phyloP scores from a whole-genome alignment of 1,139 yeast genomes.

The Suhomyces terraborum region DNA sequence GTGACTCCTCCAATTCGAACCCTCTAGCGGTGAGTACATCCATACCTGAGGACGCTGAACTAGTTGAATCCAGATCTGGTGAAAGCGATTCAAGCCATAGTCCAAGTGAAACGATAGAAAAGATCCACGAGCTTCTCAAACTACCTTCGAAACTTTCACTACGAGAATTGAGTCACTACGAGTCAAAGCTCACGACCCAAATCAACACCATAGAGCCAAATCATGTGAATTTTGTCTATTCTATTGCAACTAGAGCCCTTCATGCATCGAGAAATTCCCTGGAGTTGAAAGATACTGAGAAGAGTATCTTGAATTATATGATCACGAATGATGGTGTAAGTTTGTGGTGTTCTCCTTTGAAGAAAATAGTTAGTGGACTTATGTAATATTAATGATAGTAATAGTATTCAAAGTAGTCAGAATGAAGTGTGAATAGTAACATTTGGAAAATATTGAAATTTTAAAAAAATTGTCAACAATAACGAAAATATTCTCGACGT shows the following conservation, averaged over 20 bases:
- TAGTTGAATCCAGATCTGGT: no score
- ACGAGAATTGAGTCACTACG: constrained; percentile 41
- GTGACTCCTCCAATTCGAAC: no score
- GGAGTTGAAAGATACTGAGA: constrained; percentile 5
- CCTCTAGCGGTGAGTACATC: no score
- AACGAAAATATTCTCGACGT: no score
- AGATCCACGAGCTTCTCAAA: constrained; percentile 1
- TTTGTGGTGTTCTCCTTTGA: constrained; percentile 57
- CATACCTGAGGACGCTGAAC: no score
- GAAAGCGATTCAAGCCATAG: no score
- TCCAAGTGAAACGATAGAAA: constrained; percentile 2
- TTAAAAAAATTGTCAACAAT: no score
- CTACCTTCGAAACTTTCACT: constrained; percentile 30
- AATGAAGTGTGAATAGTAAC: no score
- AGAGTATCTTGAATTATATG: constrained; percentile 46
- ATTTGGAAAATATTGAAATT: no score
- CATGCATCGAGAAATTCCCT: constrained; percentile 16
- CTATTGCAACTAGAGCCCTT: constrained; percentile 2
- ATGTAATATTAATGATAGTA: not conserved
- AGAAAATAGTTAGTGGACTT: constrained; percentile 45
- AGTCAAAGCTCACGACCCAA: constrained; percentile 30
- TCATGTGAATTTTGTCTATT: constrained; percentile 24
- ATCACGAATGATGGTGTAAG: constrained; percentile 54
- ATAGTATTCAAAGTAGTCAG: no score
- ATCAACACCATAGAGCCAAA: constrained; percentile 21